Base-by-base conservation (phyloP, 495 filamentous ascomycete species). In the Pseudoneurospora amorphoporcata region DNA sequence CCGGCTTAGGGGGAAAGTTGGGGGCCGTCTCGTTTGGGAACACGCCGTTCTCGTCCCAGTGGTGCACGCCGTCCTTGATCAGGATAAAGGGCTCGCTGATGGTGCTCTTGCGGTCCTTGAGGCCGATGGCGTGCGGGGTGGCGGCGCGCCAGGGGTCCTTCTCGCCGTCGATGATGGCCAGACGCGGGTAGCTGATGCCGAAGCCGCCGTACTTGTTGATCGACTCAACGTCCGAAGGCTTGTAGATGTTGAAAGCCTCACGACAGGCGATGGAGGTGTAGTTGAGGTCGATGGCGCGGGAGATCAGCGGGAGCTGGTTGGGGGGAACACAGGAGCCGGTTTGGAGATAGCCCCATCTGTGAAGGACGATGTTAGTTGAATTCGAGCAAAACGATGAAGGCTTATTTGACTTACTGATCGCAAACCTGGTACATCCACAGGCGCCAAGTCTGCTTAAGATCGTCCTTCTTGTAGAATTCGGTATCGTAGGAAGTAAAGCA, bases 181-280 rank as follows among this genome's bases (percentile, higher is more conserved):
- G 84, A 32, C 90, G 86, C 6, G 87, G 84, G 73, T 90, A 91
- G 68, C 84, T 83, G 78, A 92, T 87, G 73, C 84, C 73, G 74
- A 87, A 91, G n/a, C 89, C 90, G 42, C 91, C 91, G 77, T 91
- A 87, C 72, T 88, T 86, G 79, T 93, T 92, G 79, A 92, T 88
- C 16, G 81, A 77, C 4, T 86, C 80, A 0, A 88, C 79, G 69
- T 92, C 78, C 0, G 91, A 82, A 0, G 85, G 84, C 2, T 78
- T 78, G 12, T 83, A 86, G 77, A 93, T 87, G 78, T 89, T 88
- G 86, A 91, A 94, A 4, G 86, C 85, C 10, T 84, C 77, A 3
- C 79, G 75, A 83, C 91, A 93, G 74, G 88, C 81, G 3, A 83
- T 32, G 7, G 84, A 82, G 5, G 81, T 72, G 77, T 87, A 91